These are phyloP conservation scores for Dacryopinax spathularia DNA, from an alignment of 768 basidiomycete genomes.

Conservation along the genomic window DNA sequence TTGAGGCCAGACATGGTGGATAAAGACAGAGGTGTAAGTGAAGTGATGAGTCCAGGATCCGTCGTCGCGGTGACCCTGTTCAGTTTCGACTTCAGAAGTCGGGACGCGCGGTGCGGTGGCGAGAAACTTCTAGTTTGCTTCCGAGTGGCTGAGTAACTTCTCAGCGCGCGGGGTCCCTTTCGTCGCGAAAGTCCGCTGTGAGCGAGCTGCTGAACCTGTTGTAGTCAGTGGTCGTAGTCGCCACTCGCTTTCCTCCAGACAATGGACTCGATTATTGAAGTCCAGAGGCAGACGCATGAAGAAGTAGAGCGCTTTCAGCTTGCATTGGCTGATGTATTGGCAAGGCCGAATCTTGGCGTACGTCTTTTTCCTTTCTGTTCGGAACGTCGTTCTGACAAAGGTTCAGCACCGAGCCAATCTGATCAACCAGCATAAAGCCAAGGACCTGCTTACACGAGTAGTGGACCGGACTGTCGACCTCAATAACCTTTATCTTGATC, in stretches of 20 bases:
- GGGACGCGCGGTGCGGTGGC: neutral
- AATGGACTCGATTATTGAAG: conserved; percentile 90
- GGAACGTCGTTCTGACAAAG: conserved; percentile 19
- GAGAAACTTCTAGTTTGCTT: neutral
- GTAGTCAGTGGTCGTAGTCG: neutral
- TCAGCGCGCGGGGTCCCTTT: neutral
- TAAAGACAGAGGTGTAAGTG: conserved; percentile 25
- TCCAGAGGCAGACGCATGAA: conserved; percentile 91
- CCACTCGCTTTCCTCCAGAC: neutral
- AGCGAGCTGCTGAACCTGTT: neutral
- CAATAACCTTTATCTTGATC: conserved; percentile 62
- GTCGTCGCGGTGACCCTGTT: no score
- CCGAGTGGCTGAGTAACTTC: conserved; percentile 1
- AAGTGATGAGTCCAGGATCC: conserved; percentile 18
- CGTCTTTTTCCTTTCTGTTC: conserved; percentile 10
- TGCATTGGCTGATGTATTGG: conserved; percentile 70
- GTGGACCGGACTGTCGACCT: conserved; percentile 51
- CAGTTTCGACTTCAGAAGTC: neutral
- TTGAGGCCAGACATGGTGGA: conserved; percentile 67
- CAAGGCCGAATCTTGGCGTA: conserved; percentile 28
- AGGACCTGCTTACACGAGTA: conserved; percentile 79
- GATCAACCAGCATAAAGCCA: conserved; percentile 75
- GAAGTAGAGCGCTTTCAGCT: conserved; percentile 86
- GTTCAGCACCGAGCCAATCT: conserved; percentile 50
- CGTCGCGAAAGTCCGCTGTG: no score